Percentiles rank a stretch among this genome's conserved stretches.
Conservation (phyloP, 495 filamentous ascomycete species). For the Aspergillus cristatus region DNA sequence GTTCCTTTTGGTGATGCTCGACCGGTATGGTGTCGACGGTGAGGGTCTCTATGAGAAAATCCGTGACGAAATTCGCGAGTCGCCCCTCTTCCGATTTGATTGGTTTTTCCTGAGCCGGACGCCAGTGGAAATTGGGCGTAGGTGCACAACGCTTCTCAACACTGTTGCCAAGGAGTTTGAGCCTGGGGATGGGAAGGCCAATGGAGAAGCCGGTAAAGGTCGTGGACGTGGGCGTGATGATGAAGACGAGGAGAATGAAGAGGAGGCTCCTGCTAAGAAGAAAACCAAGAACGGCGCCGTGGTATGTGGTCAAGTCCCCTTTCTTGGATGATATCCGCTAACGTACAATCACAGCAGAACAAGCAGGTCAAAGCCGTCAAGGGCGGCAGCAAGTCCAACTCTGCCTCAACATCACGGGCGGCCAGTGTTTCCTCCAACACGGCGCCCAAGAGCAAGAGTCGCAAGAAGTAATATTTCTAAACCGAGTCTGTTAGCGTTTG, state of each 20-base stretch:
- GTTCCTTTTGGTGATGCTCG: slow-evolving; percentile 87
- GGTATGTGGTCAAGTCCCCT: slow-evolving; percentile 30
- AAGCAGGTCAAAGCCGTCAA: slow-evolving; percentile 55
- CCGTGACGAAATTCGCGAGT: slow-evolving; percentile 86
- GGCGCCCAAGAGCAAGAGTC: slow-evolving; percentile 37
- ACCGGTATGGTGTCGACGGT: slow-evolving; percentile 79
- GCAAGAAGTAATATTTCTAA: slow-evolving; percentile 34
- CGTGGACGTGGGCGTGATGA: slow-evolving; percentile 66
- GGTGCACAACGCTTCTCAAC: slow-evolving; percentile 89
- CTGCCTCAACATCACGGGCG: slow-evolving; percentile 45
- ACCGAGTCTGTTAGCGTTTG: slow-evolving; percentile 9
- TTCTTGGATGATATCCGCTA: slow-evolving; percentile 4
- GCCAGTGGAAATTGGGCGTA: slow-evolving; percentile 79
- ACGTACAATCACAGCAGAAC: slow-evolving; percentile 31
- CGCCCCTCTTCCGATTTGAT: slow-evolving; percentile 92
- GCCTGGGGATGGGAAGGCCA: slow-evolving; percentile 46
- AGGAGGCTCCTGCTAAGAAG: slow-evolving; percentile 81
- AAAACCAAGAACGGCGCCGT: slow-evolving; percentile 77
- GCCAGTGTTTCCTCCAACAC: slow-evolving; percentile 47
- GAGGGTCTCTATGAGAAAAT: slow-evolving; percentile 80
- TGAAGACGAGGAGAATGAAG: slow-evolving; percentile 65
- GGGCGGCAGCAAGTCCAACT: slow-evolving; percentile 42
- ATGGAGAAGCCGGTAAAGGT: slow-evolving; percentile 58
- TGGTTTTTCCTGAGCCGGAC: slow-evolving; percentile 98
- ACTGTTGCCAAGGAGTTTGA: slow-evolving; percentile 94